Evolutionary conservation across 495 filamentous ascomycete genomes (phyloP).

Genomic region (Aspergillus taichungensis): DNA sequence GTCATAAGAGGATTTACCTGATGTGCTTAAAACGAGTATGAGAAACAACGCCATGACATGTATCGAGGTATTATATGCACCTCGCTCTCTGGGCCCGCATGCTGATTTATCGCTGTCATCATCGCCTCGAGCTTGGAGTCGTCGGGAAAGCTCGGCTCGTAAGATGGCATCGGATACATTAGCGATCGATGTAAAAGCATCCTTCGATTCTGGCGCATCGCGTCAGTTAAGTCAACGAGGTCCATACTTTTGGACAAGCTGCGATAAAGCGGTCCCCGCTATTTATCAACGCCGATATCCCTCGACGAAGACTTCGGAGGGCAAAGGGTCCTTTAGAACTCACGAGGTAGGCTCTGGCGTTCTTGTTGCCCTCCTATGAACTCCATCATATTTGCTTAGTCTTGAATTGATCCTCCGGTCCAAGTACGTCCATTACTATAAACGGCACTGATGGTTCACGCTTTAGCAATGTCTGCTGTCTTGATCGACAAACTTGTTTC

Average conservation of each 20-base stretch:
- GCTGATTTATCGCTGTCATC: slow-evolving; percentile 21
- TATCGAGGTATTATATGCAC: slow-evolving; percentile 54
- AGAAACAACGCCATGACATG: slow-evolving; percentile 74
- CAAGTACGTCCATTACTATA: slow-evolving; percentile 12
- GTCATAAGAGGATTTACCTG: slow-evolving; percentile 41
- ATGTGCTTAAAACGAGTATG: slow-evolving; percentile 62
- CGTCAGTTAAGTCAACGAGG: too few relatives aligned
- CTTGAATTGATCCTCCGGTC: neutral
- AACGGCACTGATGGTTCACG: neutral
- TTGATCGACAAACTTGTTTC: too few relatives aligned
- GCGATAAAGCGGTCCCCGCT: too few relatives aligned
- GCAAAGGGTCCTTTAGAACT: slow-evolving; percentile 1
- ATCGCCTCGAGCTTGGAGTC: slow-evolving; percentile 14
- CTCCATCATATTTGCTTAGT: slow-evolving; percentile 2
- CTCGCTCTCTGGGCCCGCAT: slow-evolving; percentile 53
- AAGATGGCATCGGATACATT: slow-evolving; percentile 23
- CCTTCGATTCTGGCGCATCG: slow-evolving; percentile 13
- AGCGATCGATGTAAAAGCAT: slow-evolving; percentile 14
- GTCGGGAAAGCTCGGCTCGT: slow-evolving; percentile 25
- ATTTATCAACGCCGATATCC: too few relatives aligned
- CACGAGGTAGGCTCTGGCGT: slow-evolving; percentile 4
- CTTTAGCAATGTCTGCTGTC: neutral
- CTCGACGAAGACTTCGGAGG: too few relatives aligned
- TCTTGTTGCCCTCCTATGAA: neutral
- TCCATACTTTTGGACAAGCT: too few relatives aligned